Conservation (phyloP, 139 green algal species). For the Edaphochlamys debaryana region DNA sequence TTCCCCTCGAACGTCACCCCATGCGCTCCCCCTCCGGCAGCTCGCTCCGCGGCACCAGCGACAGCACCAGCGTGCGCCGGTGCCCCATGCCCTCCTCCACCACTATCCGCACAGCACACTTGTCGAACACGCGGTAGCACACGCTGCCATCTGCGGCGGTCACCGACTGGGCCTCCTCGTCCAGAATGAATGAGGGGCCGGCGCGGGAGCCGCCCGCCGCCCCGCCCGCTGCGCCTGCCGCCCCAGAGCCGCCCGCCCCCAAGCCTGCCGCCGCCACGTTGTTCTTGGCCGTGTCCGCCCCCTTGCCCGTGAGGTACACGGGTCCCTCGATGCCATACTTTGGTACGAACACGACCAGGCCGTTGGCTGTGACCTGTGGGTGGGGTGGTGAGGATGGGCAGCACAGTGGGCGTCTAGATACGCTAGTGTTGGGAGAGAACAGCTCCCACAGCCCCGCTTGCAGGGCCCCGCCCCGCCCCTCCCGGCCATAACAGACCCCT, state of each 20-base stretch:
- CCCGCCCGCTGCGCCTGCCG: not conserved
- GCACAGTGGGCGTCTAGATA: too few species aligned
- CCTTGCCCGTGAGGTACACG: slow-evolving; percentile 69
- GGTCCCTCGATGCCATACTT: slow-evolving; percentile 98
- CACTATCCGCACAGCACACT: slow-evolving; percentile 74
- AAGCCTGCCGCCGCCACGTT: slow-evolving; percentile 26
- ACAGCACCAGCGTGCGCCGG: slow-evolving; percentile 70
- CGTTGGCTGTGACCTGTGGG: slow-evolving; percentile 83
- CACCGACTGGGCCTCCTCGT: slow-evolving; percentile 77
- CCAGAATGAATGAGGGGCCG: slow-evolving; percentile 51
- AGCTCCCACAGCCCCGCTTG: too few species aligned
- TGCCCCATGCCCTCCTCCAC: slow-evolving; percentile 74
- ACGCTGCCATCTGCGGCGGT: slow-evolving; percentile 50
- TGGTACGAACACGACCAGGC: slow-evolving; percentile 95
- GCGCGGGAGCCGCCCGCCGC: not conserved
- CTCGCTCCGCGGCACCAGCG: slow-evolving; percentile 54
- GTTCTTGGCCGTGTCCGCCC: slow-evolving; percentile 44
- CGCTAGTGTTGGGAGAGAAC: too few species aligned
- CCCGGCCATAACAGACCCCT: not conserved
- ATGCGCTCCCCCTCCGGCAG: slow-evolving; percentile 56
- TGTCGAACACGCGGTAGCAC: slow-evolving; percentile 80
- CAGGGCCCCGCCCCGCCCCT: too few species aligned
- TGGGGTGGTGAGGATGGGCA: not conserved
- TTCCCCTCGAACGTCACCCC: too few species aligned
- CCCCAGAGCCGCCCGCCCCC: not conserved